Evolutionary conservation across 2,329 filamentous ascomycete genomes (phyloP), one percentile per base, ranked within the genome.

Genomic region (Zopfia rhizophila): DNA sequence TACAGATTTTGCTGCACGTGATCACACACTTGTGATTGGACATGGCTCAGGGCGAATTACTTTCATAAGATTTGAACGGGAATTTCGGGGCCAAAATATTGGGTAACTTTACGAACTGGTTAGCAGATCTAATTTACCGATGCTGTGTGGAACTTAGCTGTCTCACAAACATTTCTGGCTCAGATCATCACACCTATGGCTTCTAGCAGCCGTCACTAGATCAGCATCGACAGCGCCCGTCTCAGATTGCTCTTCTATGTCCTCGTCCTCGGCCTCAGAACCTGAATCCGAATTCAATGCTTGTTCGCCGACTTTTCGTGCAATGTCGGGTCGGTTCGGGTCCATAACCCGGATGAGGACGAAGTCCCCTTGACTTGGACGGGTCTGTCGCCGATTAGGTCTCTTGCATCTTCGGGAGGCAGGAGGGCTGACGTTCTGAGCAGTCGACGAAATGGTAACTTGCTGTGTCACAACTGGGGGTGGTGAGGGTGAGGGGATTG

Each of bases 301-400:
- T 49, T 77, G 63, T 40, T 70, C 69, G 48, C 76, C 79, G 44
- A 82, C 85, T 58, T 71, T 61, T 53, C 69, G 72, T 44, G 84
- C 83, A 60, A 88, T 79, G 38, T 89, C 83, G 38, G 80, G 82
- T 56, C 76, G 75, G 61, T 82, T 82, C 64, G 83, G 81, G 57
- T 75, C 80, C 72, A 90, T 76, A 68, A 78, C 76, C 41, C 73
- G 70, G 54, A 91, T 78, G 68, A 91, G 75, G 57, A 88, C 82
- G 55, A 78, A 81, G 79, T 87, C 83, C 62, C 79, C 82, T 60
- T 80, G 80, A 57, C 72, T 80, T 32, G 78, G 73, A 56, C 68
- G 74, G 48, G 77, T 68, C 78, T 30, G n/a, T n/a, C n/a, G n/a
- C n/a, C n/a, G n/a, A n/a, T n/a, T n/a, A n/a, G n/a, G n/a, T n/a